Percentiles rank a stretch among this genome's conserved stretches.
Evolutionary conservation across 2,329 filamentous ascomycete species (phyloP).

Genomic region (Fusarium sp.): DNA sequence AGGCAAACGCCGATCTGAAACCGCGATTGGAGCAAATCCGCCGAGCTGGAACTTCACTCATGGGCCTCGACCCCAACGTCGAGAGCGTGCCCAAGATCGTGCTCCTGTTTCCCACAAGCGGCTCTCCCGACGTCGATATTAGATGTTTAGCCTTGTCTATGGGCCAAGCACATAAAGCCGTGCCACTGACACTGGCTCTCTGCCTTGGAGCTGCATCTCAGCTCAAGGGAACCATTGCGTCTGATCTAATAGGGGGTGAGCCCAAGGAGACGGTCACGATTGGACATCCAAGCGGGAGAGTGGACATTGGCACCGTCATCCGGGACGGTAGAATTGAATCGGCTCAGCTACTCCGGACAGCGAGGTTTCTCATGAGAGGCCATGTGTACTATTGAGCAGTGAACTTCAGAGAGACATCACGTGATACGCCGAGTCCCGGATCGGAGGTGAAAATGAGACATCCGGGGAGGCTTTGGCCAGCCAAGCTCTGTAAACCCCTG

Average conservation of each 20-base stretch:
- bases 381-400: conserved; percentile 59
- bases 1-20: conserved; percentile 61
- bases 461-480: no score
- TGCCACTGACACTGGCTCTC: conserved; percentile 70
- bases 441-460: no score
- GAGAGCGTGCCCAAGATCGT: conserved; percentile 75
- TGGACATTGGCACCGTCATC: conserved; percentile 63
- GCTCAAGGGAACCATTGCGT: conserved; percentile 61
- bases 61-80: conserved; percentile 69
- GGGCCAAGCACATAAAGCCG: conserved; percentile 70
- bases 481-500: no score
- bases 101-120: conserved; percentile 58
- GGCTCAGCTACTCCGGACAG: conserved; percentile 64
- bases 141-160: conserved; percentile 67
- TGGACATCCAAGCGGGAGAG: conserved; percentile 63
- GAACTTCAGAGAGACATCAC: no score
- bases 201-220: conserved; percentile 66
- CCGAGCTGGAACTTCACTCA: conserved; percentile 69
- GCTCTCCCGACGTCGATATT: conserved; percentile 55
- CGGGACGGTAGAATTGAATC: conserved; percentile 58
- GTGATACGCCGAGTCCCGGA: no score
- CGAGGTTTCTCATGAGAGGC: conserved; percentile 66
- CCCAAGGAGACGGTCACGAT: conserved; percentile 56
- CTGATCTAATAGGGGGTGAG: conserved; percentile 48
- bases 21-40: conserved; percentile 70